These are phyloP conservation scores for Phytophthora hibernalis DNA, from an alignment of 352 stramenopile species.

Conservation along the genomic window DNA sequence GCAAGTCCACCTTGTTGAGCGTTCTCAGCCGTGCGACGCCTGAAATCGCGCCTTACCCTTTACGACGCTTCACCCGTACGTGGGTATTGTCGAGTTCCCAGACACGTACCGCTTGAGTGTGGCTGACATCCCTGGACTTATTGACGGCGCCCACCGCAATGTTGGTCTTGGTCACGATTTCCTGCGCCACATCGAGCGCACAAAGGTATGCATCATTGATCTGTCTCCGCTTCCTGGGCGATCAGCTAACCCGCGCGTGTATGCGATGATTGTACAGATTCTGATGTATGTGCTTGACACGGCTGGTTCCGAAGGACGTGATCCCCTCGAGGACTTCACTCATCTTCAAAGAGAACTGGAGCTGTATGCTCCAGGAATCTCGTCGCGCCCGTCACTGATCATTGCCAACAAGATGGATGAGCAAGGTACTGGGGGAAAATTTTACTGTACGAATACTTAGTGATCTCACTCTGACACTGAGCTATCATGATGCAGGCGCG, in stretches of 20 bases:
- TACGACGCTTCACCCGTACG: constrained; percentile 96
- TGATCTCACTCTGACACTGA: not conserved
- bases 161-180: constrained; percentile 99
- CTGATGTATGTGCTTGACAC: constrained; percentile 90
- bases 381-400: constrained; percentile 83
- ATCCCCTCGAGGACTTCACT: constrained; percentile 77
- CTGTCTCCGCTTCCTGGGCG: not conserved
- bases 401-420: constrained; percentile 93
- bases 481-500: constrained; percentile 41
- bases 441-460: not conserved
- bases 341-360: constrained; percentile 88
- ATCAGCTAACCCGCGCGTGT: not conserved
- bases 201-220: constrained; percentile 76
- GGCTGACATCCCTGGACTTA: constrained; percentile 90
- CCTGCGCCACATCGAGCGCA: constrained; percentile 98
- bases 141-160: constrained; percentile 94
- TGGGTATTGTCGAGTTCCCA: constrained; percentile 95
- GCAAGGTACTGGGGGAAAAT: constrained; percentile 37
- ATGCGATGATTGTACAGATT: constrained; percentile 48
- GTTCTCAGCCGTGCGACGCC: constrained; percentile 93
- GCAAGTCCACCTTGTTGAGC: constrained; percentile 96
- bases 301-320: constrained; percentile 75
- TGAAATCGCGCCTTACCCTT: constrained; percentile 97
- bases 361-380: constrained; percentile 89
- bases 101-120: constrained; percentile 94